Base-by-base conservation (phyloP, 1,139 yeast species). In the Wickerhamomyces sp. region DNA sequence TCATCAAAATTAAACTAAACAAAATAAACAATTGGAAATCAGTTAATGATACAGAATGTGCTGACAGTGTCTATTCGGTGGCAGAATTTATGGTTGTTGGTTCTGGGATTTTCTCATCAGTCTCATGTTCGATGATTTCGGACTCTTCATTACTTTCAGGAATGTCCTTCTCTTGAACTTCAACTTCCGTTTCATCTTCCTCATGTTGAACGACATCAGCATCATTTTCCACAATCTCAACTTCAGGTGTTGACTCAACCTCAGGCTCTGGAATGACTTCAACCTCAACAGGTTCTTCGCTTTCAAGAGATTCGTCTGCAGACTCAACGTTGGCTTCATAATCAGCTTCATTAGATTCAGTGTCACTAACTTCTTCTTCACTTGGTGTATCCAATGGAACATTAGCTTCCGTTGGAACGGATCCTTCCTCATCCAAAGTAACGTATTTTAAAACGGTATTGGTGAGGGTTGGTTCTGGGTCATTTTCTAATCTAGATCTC, bases 361-460 rank as follows among this genome's bases (percentile, higher is more conserved):
- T n/a, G 12, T 26, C 28, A 18, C 28, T 26, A 15, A 26, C 12
- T 10, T 26, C 28, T 11, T 26, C 28, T 4, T 26, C 28, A 12
- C 15, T n/a, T 12, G 28, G 21, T n/a, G 16, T 9, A 6, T 36
- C 45, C 14, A 40, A 19, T 18, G 33, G 10, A 10, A 23, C 37
- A 18, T 4, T 12, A 12, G 28, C 39, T 13, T 38, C 37, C 7
- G 43, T 30, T 15, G 31, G 30, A n/a, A 35, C 16, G 6, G 35
- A 12, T 7, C 40, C 46, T 23, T 37, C 46, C 12, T 18, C 41
- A 18, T 23, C 35, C 22, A 45, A 16, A 12, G 49, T 46, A 4
- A 33, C 31, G n/a, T 30, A 26, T 23, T 34, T 45, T 10, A 46
- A 17, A 3, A 43, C 28, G 11, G 46, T 41, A 9, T 29, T 36